A percentile compares a stretch with the other conserved stretches of the same genome.
These are phyloP conservation scores for Tetrahymena thermophila DNA, from an alignment of 73 alveolate genomes.

Conservation along the genomic window DNA sequence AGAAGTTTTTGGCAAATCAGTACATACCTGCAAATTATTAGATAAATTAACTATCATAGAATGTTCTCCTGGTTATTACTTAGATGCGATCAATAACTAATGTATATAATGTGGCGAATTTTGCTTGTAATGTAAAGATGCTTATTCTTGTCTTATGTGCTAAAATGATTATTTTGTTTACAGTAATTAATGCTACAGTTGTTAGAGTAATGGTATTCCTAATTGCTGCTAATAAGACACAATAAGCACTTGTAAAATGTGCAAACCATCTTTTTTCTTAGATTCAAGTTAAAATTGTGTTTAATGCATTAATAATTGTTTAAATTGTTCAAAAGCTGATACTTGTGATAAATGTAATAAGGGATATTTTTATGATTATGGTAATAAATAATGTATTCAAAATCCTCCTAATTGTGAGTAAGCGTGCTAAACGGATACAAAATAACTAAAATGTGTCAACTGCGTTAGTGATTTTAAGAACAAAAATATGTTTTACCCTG, in stretches of 20 bases:
- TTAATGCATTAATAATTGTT: not conserved
- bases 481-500: not conserved
- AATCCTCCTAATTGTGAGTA: not conserved
- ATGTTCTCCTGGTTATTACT: not conserved
- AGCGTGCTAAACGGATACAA: not conserved
- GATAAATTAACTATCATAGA: too few species aligned
- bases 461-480: not conserved
- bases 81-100: not conserved
- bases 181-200: not conserved
- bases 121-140: not conserved
- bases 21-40: not conserved
- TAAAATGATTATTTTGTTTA: not conserved
- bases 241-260: not conserved
- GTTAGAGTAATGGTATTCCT: not conserved
- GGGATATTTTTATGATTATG: not conserved
- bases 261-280: not conserved
- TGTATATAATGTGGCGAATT: not conserved
- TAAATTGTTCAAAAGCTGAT: not conserved
- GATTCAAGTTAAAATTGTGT: not conserved
- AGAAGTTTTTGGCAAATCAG: not conserved
- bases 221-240: not conserved
- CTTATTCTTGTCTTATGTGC: not conserved
- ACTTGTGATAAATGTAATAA: not conserved
- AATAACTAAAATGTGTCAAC: not conserved
- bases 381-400: not conserved